These are phyloP conservation scores for Eimeria falciformis DNA, from an alignment of 169 alveolate genomes.

Conservation along the genomic window DNA sequence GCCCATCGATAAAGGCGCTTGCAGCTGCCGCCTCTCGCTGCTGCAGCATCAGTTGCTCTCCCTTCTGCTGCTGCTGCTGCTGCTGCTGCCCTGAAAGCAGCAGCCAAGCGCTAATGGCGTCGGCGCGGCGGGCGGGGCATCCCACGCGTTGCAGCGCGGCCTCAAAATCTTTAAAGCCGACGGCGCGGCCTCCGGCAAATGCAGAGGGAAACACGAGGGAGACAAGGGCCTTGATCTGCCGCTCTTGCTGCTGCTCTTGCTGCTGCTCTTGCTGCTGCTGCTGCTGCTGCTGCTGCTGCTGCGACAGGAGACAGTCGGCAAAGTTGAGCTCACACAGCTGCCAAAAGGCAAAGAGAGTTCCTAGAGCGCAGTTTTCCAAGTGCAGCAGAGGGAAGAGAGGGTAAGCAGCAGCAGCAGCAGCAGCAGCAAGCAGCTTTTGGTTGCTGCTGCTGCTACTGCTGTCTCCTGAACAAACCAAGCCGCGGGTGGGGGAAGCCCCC, in stretches of 20 bases:
- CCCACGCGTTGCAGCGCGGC: slow-evolving; percentile 59
- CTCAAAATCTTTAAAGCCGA: slow-evolving; percentile 42
- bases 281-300: slow-evolving; percentile 19
- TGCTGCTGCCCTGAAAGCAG: slow-evolving; percentile 61
- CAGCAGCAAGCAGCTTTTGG: background rate
- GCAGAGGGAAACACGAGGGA: slow-evolving; percentile 63
- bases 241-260: slow-evolving; percentile 52
- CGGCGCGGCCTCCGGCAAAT: slow-evolving; percentile 1
- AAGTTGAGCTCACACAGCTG: slow-evolving; percentile 43
- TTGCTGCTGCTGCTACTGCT: slow-evolving; percentile 10
- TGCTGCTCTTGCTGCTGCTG: slow-evolving; percentile 45
- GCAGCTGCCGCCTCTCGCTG: slow-evolving; percentile 35
- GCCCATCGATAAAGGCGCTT: slow-evolving; percentile 18
- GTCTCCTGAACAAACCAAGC: background rate
- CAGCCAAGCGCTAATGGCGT: slow-evolving; percentile 67
- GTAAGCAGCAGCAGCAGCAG: background rate
- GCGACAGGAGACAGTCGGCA: background rate
- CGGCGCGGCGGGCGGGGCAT: slow-evolving; percentile 60
- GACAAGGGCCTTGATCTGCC: slow-evolving; percentile 44
- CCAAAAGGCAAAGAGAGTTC: slow-evolving; percentile 73
- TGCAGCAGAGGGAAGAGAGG: slow-evolving; percentile 66
- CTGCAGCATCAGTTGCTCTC: background rate
- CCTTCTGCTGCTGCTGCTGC: slow-evolving; percentile 42
- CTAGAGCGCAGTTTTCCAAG: slow-evolving; percentile 56
- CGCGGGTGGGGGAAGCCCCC: background rate